Conservation (phyloP, 345 rosid species). For the Populus tremula region DNA sequence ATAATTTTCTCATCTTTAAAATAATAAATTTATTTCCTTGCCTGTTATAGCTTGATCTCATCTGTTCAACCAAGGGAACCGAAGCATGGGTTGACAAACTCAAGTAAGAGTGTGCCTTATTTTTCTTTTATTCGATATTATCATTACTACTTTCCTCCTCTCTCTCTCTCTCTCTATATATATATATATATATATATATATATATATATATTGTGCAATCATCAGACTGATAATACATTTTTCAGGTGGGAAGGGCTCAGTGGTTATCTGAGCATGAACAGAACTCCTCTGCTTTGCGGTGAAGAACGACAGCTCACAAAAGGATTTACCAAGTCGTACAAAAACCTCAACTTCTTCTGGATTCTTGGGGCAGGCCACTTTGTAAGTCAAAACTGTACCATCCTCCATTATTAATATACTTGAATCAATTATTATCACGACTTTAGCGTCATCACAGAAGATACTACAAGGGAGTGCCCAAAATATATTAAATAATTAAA, state of each 20-base stretch:
- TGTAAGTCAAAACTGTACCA: slow-evolving; percentile 43
- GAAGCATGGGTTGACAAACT: slow-evolving; percentile 92
- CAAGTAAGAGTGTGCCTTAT: slow-evolving; percentile 38
- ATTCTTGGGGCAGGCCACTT: slow-evolving; percentile 96
- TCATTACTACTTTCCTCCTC: neutral
- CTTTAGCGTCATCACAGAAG: too few species aligned
- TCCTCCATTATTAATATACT: too few species aligned
- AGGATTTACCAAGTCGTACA: slow-evolving; percentile 71
- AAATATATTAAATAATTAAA: too few species aligned
- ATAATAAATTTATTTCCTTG: neutral
- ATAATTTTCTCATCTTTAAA: neutral
- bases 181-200: neutral
- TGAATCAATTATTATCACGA: too few species aligned
- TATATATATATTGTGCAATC: neutral
- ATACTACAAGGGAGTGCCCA: too few species aligned
- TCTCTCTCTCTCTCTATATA: too few species aligned
- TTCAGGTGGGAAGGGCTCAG: slow-evolving; percentile 75
- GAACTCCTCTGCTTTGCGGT: slow-evolving; percentile 61
- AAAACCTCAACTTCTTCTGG: slow-evolving; percentile 82
- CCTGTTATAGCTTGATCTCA: slow-evolving; percentile 61
- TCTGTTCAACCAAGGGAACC: slow-evolving; percentile 79
- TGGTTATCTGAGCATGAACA: slow-evolving; percentile 36
- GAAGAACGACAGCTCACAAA: slow-evolving; percentile 36
- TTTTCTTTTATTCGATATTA: neutral
- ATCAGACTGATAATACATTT: neutral